A percentile compares a stretch with the other conserved stretches of the same genome.
These are phyloP conservation scores for Collybiopsis luxurians DNA, from an alignment of 768 basidiomycete genomes.

Conservation along the genomic window DNA sequence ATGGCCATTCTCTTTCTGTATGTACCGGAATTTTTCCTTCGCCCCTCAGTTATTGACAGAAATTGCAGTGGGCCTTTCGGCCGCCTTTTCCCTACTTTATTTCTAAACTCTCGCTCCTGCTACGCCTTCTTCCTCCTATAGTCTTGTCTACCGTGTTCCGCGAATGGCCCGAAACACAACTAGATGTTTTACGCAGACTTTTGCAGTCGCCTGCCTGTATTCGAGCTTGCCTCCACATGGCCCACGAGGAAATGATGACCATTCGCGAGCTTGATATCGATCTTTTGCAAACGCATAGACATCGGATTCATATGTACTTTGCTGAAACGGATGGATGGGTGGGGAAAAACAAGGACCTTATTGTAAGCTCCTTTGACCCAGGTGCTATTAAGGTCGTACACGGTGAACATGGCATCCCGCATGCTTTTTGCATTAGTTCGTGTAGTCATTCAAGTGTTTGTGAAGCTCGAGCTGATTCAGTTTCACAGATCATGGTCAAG, in stretches of 20 bases:
- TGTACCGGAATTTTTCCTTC: conserved; percentile 19
- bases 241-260: conserved; percentile 63
- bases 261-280: conserved; percentile 52
- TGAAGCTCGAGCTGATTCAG: conserved; percentile 1
- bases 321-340: conserved; percentile 70
- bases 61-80: conserved; percentile 43
- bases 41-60: not conserved
- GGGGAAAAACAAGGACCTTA: conserved; percentile 45
- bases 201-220: conserved; percentile 51
- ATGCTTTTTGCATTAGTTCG: conserved; percentile 75
- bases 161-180: conserved; percentile 48
- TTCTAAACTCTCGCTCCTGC: conserved; percentile 40
- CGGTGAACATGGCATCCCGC: conserved; percentile 51
- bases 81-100: conserved; percentile 43
- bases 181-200: conserved; percentile 44
- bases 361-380: conserved; percentile 40
- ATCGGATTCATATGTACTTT: conserved; percentile 51
- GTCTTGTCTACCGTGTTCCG: conserved; percentile 43
- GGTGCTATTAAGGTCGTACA: conserved; percentile 37
- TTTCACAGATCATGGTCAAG: conserved; percentile 47
- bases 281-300: conserved; percentile 37
- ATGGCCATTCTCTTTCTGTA: conserved; percentile 58
- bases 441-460: conserved; percentile 7
- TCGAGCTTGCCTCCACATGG: conserved; percentile 56
- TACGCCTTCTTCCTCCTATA: conserved; percentile 35